phyloP scores from a whole-genome alignment of 2,329 filamentous ascomycete genomes.

The Microdochium trichocladiopsis region DNA sequence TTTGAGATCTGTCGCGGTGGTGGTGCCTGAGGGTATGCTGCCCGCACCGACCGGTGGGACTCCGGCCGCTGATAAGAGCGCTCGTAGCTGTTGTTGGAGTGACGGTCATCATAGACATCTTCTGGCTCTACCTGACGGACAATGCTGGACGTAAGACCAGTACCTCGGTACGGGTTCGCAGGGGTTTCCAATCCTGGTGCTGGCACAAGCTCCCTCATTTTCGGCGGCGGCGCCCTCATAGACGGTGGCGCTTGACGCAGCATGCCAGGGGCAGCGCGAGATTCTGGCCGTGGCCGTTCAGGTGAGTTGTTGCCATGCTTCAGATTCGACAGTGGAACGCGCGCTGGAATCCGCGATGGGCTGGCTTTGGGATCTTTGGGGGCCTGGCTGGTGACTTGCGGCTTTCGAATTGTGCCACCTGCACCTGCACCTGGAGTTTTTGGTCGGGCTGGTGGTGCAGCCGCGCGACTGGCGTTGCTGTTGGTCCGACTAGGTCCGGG shows the following conservation, averaged over 20 bases:
- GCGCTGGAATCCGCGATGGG: conserved; percentile 63
- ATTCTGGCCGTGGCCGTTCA: conserved; percentile 53
- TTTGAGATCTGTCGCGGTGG: conserved; percentile 62
- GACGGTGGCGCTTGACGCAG: conserved; percentile 47
- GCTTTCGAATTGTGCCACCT: conserved; percentile 19
- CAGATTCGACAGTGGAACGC: conserved; percentile 62
- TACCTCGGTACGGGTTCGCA: conserved; percentile 37
- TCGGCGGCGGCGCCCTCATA: conserved; percentile 69
- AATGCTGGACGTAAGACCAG: conserved; percentile 45
- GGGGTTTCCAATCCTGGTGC: conserved; percentile 45
- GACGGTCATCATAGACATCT: conserved; percentile 74
- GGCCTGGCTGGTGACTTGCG: conserved; percentile 14
- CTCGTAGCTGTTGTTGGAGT: conserved; percentile 29
- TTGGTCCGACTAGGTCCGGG: conserved; percentile 26
- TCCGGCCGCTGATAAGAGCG: conserved; percentile 24
- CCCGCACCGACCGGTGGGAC: conserved; percentile 30
- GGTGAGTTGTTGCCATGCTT: conserved; percentile 73
- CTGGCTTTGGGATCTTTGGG: conserved; percentile 35
- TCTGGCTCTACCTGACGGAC: conserved; percentile 63
- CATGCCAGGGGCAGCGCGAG: conserved; percentile 31
- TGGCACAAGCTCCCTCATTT: conserved; percentile 74
- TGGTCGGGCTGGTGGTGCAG: conserved; percentile 28
- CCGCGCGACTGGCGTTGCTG: conserved; percentile 24
- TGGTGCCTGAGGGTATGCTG: conserved; percentile 32
- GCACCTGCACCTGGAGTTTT: conserved; percentile 49